Base-by-base conservation (phyloP, 768 basidiomycete genomes). In the Trametes meyenii region DNA sequence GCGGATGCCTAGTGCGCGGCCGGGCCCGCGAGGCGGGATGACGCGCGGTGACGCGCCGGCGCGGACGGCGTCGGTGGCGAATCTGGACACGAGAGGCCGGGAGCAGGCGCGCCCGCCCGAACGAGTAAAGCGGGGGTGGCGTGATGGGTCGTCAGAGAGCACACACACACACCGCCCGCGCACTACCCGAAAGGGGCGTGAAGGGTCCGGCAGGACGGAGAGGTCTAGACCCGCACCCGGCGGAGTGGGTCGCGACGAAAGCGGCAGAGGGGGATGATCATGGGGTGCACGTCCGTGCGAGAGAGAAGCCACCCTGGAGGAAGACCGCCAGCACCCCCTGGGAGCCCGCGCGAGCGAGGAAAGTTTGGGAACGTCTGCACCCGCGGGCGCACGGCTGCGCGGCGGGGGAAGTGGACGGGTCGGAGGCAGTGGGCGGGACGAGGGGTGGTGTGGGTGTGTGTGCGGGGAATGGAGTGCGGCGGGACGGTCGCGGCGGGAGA, bases 211-310 rank as follows among this genome's bases (percentile, higher is more conserved):
- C 2, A 14, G 13, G 7, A n/a, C 42, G 62, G 62, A 26, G 4
- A 14, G 54, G 58, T 24, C 62, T 64, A 29, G 62, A 23, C 58
- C 50, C 26, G 21, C 24, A n/a, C 45, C 62, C 62, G 38, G 46
- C 12, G 26, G 38, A 55, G 51, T 48, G 56, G 62, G 29, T 58
- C 46, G 46, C 56, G 62, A 63, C 50, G 39, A 54, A 49, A 55
- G 38, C 55, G 62, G 62, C 58, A 64, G 60, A 59, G 58, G 58
- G 46, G 50, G 58, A 14, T 59, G 58, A 52, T 64, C 62, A 64
- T 64, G 62, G 62, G 62, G 55, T 56, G 29, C 29, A n/a, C n/a
- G 38, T 6, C 53, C 62, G 62, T 64, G 62, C 62, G 62, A 64
- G 57, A 60, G 55, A 64, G 62, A 64, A 64, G 58, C 58, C 57